Evolutionary conservation across 495 filamentous ascomycete genomes (phyloP), one percentile per base, ranked within the genome.

Genomic region (Podospora anserina): DNA sequence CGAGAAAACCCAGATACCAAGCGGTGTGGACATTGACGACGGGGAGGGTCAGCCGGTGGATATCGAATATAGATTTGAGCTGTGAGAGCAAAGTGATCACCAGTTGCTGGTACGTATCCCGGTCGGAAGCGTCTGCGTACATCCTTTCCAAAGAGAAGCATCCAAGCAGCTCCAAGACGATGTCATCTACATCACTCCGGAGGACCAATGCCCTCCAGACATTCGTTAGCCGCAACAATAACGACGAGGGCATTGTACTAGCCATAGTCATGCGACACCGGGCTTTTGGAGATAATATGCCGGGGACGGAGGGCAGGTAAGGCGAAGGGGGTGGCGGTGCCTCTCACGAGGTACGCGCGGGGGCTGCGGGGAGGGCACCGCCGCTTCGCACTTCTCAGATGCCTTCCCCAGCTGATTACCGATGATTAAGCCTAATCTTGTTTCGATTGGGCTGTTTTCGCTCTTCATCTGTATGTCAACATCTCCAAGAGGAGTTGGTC

Each of bases 71-170:
- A 61, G 72, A 61, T 62, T 76, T 77, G 44, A 74, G 71, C 32
- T 74, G 69, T 3, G 58, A 27, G 19, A 74, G 70, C 53, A 78
- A 64, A 5, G 67, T 60, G 11, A 75, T 72, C 34, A 79, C 73
- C 56, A 77, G 61, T 23, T 72, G 61, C 61, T 79, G 77, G 69
- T 79, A 77, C 1, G 68, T 55, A 1, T 62, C 62, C 15, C 71
- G 49, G 9, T 71, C 69, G 15, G 15, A 39, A 44, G 67, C 15
- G 27, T 53, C 69, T 0, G 75, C 70, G 63, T 80, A 80, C 3
- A 81, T 75, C 66, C 73, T 78, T 30, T 81, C 78, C 26, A 81
- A 69, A 18, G 77, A 76, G 66, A 81, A 81, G 13, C 70, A 71
- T 34, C 78, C 78, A 7, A 81, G 71, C 20, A 81, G 70, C 63